These are phyloP conservation scores for Fusarium camptoceras DNA, from an alignment of 2,329 filamentous ascomycete genomes.

Conservation along the genomic window DNA sequence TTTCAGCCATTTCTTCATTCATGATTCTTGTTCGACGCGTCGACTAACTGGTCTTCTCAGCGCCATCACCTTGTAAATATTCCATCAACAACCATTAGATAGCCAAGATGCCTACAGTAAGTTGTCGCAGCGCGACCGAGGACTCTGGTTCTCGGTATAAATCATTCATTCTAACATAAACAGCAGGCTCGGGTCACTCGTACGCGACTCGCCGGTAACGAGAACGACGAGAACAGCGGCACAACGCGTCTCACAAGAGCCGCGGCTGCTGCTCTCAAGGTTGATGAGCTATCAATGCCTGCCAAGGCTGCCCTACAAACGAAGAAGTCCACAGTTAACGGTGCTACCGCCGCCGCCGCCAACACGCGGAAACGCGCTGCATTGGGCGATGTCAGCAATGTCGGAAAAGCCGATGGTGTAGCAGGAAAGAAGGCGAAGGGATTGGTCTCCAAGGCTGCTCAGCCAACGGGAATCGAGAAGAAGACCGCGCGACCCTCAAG, in stretches of 20 bases:
- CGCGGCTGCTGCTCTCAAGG: conserved; percentile 82
- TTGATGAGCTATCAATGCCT: conserved; percentile 69
- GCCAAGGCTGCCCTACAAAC: conserved; percentile 74
- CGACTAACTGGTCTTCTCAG: conserved; percentile 38
- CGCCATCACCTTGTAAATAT: conserved; percentile 37
- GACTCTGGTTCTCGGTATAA: background rate
- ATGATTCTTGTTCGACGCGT: conserved; percentile 41
- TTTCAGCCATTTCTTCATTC: conserved; percentile 26
- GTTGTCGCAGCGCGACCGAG: conserved; percentile 38
- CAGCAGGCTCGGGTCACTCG: conserved; percentile 74
- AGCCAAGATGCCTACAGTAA: conserved; percentile 54
- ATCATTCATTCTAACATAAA: conserved; percentile 23
- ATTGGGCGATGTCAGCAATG: conserved; percentile 95
- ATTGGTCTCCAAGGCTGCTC: conserved; percentile 82
- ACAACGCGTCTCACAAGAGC: conserved; percentile 91
- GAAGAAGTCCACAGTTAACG: conserved; percentile 71
- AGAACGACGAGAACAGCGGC: conserved; percentile 91
- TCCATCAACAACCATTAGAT: conserved; percentile 41
- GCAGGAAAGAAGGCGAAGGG: conserved; percentile 82
- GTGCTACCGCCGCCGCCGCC: conserved; percentile 62
- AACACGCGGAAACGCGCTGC: conserved; percentile 79
- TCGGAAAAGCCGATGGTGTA: conserved; percentile 78
- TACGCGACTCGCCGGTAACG: conserved; percentile 83
- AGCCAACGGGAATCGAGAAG: conserved; percentile 80
- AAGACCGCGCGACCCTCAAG: conserved; percentile 75